phyloP scores from a whole-genome alignment of 192 early-diverging fungal genomes.

The Coemansia sp. region DNA sequence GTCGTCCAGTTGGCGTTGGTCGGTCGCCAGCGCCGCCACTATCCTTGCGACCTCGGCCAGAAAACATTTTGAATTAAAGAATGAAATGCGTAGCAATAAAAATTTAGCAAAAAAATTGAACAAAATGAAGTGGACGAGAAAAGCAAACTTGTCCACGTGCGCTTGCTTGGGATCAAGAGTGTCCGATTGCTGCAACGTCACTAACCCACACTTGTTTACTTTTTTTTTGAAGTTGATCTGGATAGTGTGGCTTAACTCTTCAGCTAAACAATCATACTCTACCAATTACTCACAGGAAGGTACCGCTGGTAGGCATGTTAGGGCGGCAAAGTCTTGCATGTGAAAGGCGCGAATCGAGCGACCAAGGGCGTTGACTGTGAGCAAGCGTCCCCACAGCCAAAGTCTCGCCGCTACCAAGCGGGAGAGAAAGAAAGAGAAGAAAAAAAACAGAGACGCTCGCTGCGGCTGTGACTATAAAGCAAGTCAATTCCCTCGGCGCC shows the following conservation, averaged over 20 bases:
- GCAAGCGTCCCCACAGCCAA: background rate
- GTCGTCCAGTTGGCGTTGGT: conserved; percentile 27
- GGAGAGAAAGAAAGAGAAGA: background rate
- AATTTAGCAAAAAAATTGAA: background rate
- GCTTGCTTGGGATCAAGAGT: background rate
- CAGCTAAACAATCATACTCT: background rate
- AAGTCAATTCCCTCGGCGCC: background rate
- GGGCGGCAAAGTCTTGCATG: background rate
- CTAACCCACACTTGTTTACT: background rate
- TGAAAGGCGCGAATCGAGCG: conserved; percentile 6
- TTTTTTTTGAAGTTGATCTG: background rate
- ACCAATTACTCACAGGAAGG: background rate
- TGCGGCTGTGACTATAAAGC: conserved; percentile 1
- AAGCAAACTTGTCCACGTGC: background rate
- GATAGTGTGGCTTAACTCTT: background rate
- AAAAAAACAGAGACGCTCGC: background rate
- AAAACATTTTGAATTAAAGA: conserved; percentile 10
- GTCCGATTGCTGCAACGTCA: background rate
- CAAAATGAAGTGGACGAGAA: background rate
- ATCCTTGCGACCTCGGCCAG: conserved; percentile 11
- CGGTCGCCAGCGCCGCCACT: conserved; percentile 11
- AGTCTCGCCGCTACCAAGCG: conserved; percentile 1
- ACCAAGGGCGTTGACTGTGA: conserved; percentile 4
- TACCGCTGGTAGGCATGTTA: background rate
- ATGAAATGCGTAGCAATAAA: background rate